phyloP scores from a whole-genome alignment of 352 stramenopile species.

The Globisporangium uncinulatum region DNA sequence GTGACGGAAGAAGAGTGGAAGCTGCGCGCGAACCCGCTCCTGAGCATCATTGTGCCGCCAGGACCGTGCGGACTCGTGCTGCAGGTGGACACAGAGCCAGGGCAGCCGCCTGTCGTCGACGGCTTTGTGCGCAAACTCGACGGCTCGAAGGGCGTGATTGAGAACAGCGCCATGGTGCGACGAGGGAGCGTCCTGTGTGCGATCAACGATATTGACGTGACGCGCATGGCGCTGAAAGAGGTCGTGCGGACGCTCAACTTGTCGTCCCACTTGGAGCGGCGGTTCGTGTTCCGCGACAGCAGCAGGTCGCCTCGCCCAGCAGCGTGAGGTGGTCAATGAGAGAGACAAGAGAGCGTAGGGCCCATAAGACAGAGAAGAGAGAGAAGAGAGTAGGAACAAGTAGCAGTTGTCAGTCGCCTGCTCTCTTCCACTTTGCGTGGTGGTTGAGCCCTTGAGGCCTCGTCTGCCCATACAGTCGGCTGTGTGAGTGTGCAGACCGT shows the following conservation, averaged over 20 bases:
- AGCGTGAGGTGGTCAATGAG: background rate
- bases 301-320: background rate
- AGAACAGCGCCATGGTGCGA: slow-evolving; percentile 62
- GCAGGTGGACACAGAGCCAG: slow-evolving; percentile 30
- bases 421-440: too few species aligned
- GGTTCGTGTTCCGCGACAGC: slow-evolving; percentile 66
- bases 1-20: slow-evolving; percentile 70
- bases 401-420: background rate
- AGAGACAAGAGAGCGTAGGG: background rate
- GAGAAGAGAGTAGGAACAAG: background rate
- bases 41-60: slow-evolving; percentile 69
- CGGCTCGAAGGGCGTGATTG: slow-evolving; percentile 64
- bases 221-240: slow-evolving; percentile 54
- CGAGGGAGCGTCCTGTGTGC: slow-evolving; percentile 64
- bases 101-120: slow-evolving; percentile 46
- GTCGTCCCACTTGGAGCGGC: slow-evolving; percentile 60
- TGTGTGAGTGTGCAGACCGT: too few species aligned
- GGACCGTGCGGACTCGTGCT: slow-evolving; percentile 70
- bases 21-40: slow-evolving; percentile 45
- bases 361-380: too few species aligned
- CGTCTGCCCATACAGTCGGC: too few species aligned
- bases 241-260: slow-evolving; percentile 68
- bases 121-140: slow-evolving; percentile 70
- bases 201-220: slow-evolving; percentile 80
- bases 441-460: too few species aligned